Evolutionary conservation across 2,329 filamentous ascomycete species (phyloP).

Genomic region (Trichoderma citrinoviride): DNA sequence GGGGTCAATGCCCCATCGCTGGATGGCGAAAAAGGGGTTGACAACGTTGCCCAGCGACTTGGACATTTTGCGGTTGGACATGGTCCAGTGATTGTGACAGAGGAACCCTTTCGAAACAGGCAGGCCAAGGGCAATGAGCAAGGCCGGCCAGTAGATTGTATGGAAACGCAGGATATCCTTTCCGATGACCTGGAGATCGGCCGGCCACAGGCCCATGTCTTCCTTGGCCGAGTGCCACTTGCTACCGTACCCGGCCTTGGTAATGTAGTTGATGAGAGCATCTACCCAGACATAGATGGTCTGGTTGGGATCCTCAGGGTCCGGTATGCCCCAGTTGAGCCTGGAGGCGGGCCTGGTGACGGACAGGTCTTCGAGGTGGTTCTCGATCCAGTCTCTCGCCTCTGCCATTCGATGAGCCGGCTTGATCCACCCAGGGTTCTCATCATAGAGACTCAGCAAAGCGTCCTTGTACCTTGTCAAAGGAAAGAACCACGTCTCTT

Average conservation of each 20-base stretch:
- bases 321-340: conserved; percentile 82
- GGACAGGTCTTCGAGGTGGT: conserved; percentile 81
- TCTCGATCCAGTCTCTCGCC: conserved; percentile 71
- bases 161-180: conserved; percentile 98
- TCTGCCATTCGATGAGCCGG: conserved; percentile 73
- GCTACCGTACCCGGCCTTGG: conserved; percentile 70
- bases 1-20: conserved; percentile 81
- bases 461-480: conserved; percentile 78
- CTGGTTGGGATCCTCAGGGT: conserved; percentile 78
- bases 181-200: conserved; percentile 86
- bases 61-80: conserved; percentile 90
- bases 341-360: conserved; percentile 78
- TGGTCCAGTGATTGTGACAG: conserved; percentile 93
- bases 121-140: conserved; percentile 83
- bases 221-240: conserved; percentile 64
- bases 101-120: conserved; percentile 76
- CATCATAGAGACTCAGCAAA: conserved; percentile 74
- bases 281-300: conserved; percentile 99
- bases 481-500: conserved; percentile 92
- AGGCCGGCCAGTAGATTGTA: conserved; percentile 96
- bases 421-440: conserved; percentile 74
- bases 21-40: conserved; percentile 86
- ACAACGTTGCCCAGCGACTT: conserved; percentile 95
- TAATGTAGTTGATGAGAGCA: conserved; percentile 90
- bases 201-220: conserved; percentile 72